Percentiles rank a stretch among this genome's conserved stretches.
phyloP scores from a whole-genome alignment of 2,329 filamentous ascomycete species.

The Alternaria infectoria region DNA sequence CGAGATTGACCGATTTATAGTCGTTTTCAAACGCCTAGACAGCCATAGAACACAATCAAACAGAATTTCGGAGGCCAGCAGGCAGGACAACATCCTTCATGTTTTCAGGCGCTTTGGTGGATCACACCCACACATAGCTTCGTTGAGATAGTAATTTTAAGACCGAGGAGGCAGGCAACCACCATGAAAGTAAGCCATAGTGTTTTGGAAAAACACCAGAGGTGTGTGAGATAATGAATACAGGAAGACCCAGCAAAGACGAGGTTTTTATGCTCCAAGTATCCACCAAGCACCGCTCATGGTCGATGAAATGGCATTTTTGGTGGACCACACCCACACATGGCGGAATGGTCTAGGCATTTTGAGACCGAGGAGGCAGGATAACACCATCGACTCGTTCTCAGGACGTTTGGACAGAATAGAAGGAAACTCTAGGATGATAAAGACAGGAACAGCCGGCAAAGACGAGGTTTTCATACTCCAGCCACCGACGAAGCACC shows the following conservation, averaged over 20 bases:
- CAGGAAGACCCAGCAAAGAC: background rate
- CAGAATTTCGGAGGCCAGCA: background rate
- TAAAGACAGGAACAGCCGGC: too few relatives aligned
- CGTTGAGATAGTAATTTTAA: too few relatives aligned
- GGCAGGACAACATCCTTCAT: background rate
- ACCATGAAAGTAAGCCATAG: background rate
- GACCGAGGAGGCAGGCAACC: background rate
- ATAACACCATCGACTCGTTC: too few relatives aligned
- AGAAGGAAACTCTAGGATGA: rapidly evolving
- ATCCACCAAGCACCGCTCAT: rapidly evolving
- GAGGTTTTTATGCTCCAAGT: background rate
- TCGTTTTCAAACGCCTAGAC: background rate
- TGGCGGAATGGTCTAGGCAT: too few relatives aligned
- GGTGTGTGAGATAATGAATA: background rate
- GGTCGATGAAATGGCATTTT: rapidly evolving
- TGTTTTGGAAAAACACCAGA: background rate
- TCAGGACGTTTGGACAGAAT: too few relatives aligned
- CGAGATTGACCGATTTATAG: background rate
- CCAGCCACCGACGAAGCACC: too few relatives aligned
- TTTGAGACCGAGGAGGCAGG: too few relatives aligned
- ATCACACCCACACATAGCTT: background rate
- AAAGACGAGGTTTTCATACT: too few relatives aligned
- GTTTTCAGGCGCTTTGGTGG: background rate
- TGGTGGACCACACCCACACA: background rate
- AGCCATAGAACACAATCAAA: background rate